These are phyloP conservation scores for Hericium coralloides DNA, from an alignment of 768 basidiomycete species.

Conservation along the genomic window DNA sequence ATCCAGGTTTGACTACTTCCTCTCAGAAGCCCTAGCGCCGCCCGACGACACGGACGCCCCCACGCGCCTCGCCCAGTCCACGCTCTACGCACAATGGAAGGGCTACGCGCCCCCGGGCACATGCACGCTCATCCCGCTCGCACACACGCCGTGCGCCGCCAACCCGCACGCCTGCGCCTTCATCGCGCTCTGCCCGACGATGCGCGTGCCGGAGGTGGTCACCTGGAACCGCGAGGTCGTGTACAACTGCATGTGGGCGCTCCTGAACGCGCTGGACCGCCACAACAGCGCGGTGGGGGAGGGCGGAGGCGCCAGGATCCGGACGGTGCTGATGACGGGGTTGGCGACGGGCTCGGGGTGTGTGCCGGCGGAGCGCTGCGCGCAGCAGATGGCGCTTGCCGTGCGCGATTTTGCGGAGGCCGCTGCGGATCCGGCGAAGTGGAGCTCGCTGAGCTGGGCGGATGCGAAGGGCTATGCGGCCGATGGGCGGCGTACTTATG, in stretches of 20 bases:
- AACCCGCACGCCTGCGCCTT: conserved; percentile 12
- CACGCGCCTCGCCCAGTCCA: conserved; percentile 4
- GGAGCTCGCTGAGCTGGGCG: background rate
- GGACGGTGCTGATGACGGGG: conserved; percentile 14
- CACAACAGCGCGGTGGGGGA: conserved; percentile 17
- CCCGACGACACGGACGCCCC: background rate
- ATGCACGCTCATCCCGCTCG: conserved; percentile 6
- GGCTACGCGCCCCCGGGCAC: conserved; percentile 7
- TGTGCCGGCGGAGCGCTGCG: conserved; percentile 1
- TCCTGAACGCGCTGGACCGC: conserved; percentile 18
- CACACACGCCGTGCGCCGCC: background rate
- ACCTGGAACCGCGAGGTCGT: conserved; percentile 26
- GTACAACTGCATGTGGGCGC: conserved; percentile 25
- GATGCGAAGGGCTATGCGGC: background rate
- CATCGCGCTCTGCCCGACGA: conserved; percentile 25
- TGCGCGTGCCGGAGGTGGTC: conserved; percentile 22
- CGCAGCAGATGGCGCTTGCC: conserved; percentile 10
- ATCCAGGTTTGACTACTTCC: conserved; percentile 2
- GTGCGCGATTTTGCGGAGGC: conserved; percentile 5
- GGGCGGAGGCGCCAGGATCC: background rate
- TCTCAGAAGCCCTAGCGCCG: conserved; percentile 6
- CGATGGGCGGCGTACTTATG: background rate
- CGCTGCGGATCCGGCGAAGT: background rate
- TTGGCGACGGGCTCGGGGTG: conserved; percentile 11
- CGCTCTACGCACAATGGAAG: background rate